Evolutionary conservation across 331 rosid species (phyloP).

Genomic region (Quercus lobata): DNA sequence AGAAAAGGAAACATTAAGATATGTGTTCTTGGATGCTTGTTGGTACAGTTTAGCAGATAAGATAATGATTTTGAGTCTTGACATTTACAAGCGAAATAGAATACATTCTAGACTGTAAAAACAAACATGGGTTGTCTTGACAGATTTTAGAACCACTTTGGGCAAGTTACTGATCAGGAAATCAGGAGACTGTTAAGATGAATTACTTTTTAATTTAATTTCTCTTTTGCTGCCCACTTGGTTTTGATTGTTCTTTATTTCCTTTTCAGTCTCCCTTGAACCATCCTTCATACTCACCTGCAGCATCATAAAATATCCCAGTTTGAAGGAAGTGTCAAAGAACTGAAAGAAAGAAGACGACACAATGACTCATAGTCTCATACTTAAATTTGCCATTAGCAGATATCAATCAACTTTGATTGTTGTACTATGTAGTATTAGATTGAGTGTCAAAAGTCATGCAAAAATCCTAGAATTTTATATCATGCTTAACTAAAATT

Average conservation of each 20-base stretch:
- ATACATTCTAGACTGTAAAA: neutral
- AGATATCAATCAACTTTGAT: neutral
- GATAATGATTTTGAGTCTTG: neutral
- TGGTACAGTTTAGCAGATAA: neutral
- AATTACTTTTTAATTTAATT: slow-evolving; percentile 21
- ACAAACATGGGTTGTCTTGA: slow-evolving; percentile 4
- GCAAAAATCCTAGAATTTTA: neutral
- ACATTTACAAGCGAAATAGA: neutral
- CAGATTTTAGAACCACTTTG: neutral
- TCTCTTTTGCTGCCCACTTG: slow-evolving; percentile 28
- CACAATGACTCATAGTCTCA: neutral
- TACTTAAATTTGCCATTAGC: neutral
- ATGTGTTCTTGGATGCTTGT: neutral
- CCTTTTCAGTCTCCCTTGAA: slow-evolving; percentile 33
- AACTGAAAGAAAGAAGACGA: neutral
- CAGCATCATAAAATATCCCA: neutral
- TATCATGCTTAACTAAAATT: neutral
- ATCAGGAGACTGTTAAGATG: neutral
- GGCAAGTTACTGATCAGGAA: neutral
- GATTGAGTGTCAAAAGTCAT: neutral
- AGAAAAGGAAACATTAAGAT: too few relatives aligned
- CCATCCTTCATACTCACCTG: slow-evolving; percentile 46
- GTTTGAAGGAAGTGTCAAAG: slow-evolving; percentile 2
- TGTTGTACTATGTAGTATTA: neutral
- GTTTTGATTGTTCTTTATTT: slow-evolving; percentile 32